phyloP scores from a whole-genome alignment of 257 asterid genomes.

The Rhazya stricta region DNA sequence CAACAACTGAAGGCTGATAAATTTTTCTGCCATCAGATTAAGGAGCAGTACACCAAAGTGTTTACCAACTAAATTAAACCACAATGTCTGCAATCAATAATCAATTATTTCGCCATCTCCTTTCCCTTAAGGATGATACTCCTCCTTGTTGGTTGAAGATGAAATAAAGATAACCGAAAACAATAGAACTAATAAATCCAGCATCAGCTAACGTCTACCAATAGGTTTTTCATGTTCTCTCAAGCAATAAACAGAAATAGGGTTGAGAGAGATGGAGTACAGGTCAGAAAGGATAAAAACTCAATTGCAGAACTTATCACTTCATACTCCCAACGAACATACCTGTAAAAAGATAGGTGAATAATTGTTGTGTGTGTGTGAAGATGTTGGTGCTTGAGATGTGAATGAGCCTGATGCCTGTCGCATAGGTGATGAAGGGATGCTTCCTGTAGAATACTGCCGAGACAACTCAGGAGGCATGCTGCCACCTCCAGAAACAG shows the following conservation, averaged over 20 bases:
- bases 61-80: not conserved
- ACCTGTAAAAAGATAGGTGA: conserved; percentile 98
- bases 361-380: conserved; percentile 76
- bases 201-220: not conserved
- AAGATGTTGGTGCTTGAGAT: conserved; percentile 53
- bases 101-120: not conserved
- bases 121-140: not conserved
- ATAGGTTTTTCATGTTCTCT: not conserved
- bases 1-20: not conserved
- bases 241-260: not conserved
- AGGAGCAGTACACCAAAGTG: not conserved
- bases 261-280: not conserved
- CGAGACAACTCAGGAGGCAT: conserved; percentile 62
- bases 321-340: conserved; percentile 8
- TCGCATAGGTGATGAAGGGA: conserved; percentile 66
- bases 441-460: conserved; percentile 71
- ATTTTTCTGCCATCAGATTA: too few relatives aligned
- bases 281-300: not conserved
- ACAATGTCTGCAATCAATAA: not conserved
- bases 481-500: conserved; percentile 62
- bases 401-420: conserved; percentile 59
- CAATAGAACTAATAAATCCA: not conserved
- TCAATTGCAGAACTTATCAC: not conserved
- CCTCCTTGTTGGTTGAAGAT: not conserved
- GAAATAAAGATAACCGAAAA: not conserved